Percentiles rank a stretch among this genome's conserved stretches.
phyloP scores from a whole-genome alignment of 1,139 yeast genomes.

The Hemisphaericaspora xylofermentans region DNA sequence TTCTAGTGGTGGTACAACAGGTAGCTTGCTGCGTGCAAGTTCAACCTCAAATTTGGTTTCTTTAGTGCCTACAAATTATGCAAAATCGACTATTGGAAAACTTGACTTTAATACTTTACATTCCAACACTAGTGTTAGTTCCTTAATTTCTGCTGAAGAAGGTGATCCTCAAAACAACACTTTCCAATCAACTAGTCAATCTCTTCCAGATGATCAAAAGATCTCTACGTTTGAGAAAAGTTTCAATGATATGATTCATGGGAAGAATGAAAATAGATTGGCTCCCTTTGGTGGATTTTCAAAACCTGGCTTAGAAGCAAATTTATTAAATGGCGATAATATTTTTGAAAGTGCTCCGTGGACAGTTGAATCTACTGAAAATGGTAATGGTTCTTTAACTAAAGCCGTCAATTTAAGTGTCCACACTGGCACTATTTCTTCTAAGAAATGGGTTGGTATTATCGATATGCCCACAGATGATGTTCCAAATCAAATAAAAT shows the following conservation, averaged over 20 bases:
- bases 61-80: slow-evolving; percentile 6
- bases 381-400: slow-evolving; percentile 85
- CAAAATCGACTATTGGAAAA: slow-evolving; percentile 7
- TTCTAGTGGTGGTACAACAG: neutral
- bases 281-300: slow-evolving; percentile 83
- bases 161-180: slow-evolving; percentile 10
- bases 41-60: slow-evolving; percentile 4
- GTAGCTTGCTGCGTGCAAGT: slow-evolving; percentile 1
- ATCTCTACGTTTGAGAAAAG: slow-evolving; percentile 20
- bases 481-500: slow-evolving; percentile 56
- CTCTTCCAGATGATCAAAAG: slow-evolving; percentile 4
- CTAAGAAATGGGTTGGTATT: slow-evolving; percentile 81
- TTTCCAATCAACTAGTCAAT: neutral
- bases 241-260: slow-evolving; percentile 32
- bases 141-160: slow-evolving; percentile 34
- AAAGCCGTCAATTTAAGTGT: slow-evolving; percentile 77
- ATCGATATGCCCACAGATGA: slow-evolving; percentile 88
- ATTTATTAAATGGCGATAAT: slow-evolving; percentile 46
- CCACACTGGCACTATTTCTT: slow-evolving; percentile 45
- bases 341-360: slow-evolving; percentile 75
- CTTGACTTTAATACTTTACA: slow-evolving; percentile 26
- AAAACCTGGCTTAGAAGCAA: slow-evolving; percentile 47
- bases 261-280: slow-evolving; percentile 30
- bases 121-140: slow-evolving; percentile 30
- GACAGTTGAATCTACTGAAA: slow-evolving; percentile 64